A percentile compares a stretch with the other conserved stretches of the same genome.
Conservation (phyloP, 129 eudicot species). For the Helianthus tuberosus region DNA sequence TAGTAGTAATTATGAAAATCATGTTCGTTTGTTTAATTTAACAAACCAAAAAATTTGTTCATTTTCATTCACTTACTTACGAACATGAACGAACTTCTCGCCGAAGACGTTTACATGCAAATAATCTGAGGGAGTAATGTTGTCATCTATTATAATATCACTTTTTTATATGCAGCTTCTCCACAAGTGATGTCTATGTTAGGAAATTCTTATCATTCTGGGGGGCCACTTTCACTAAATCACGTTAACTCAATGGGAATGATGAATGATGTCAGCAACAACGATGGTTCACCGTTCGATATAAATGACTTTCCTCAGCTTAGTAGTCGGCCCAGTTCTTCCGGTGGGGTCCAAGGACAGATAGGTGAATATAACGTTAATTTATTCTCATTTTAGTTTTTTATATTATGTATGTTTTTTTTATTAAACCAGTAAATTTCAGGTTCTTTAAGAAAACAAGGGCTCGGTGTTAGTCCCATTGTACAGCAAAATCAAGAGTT, state of each 20-base stretch:
- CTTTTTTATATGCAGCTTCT: conserved; percentile 63
- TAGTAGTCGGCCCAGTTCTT: conserved; percentile 85
- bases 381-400: neutral
- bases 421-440: conserved; percentile 16
- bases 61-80: too few relatives aligned
- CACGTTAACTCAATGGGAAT: conserved; percentile 83
- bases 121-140: neutral
- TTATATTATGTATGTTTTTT: neutral
- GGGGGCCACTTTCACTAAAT: conserved; percentile 78
- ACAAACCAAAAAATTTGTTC: too few relatives aligned
- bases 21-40: too few relatives aligned
- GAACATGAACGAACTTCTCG: too few relatives aligned
- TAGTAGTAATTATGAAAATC: too few relatives aligned
- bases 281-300: conserved; percentile 85
- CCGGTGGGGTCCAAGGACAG: conserved; percentile 97
- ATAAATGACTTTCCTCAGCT: conserved; percentile 92
- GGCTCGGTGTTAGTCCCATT: conserved; percentile 85
- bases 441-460: conserved; percentile 97
- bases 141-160: neutral
- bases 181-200: conserved; percentile 93
- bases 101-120: too few relatives aligned
- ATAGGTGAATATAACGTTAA: conserved; percentile 47
- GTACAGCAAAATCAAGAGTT: conserved; percentile 96
- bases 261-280: conserved; percentile 76
- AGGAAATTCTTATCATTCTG: conserved; percentile 88